Base-by-base conservation (phyloP, 1,139 yeast genomes). In the Martiniozyma asiatica region DNA sequence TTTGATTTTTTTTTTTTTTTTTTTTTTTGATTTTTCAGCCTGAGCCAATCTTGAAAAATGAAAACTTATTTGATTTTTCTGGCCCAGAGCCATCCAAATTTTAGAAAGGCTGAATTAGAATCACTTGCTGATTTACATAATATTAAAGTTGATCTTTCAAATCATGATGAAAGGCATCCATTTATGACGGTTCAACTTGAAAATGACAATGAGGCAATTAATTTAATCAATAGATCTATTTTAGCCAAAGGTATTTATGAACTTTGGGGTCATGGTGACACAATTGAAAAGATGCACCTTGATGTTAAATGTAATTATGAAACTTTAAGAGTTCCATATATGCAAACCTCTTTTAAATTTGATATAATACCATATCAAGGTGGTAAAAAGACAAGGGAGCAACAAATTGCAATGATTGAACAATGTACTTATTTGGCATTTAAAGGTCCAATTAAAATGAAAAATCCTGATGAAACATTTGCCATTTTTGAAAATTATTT, bases 81-180 rank as follows among this genome's bases (percentile, higher is more conserved):
- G 50, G 94, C 95, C 6, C 96, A 87, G 53, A 70, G 77, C 30
- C 84, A 82, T 49, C 73, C 80, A 33, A 67, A 69, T 40, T 89
- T 89, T 55, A 65, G 98, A 31, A 53, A 56, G 28, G 82, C 94
- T 0, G 98, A 89, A 53, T 58, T 89, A 25, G 85, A 79, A 47
- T 79, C 97, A 0, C 55, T 89, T 29, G 96, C 97, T 0, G 73
- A 68, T 25, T 52, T 78, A 32, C 56, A 70, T 40, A 56, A 58
- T 11, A 58, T 89, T 6, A 24, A 53, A 1, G 63, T 80, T 6
- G 89, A 84, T 48, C 58, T 85, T 31, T 55, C 70, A 11, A 48
- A 50, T 11, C 87, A 84, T 47, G 59, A 63, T 35, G 74, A 65
- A 28, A 55, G 59, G 7, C 61, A 61, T 20, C 98, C 98, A 1